phyloP scores from a whole-genome alignment of 2,329 filamentous ascomycete genomes.

The Fusarium nisikadoi region DNA sequence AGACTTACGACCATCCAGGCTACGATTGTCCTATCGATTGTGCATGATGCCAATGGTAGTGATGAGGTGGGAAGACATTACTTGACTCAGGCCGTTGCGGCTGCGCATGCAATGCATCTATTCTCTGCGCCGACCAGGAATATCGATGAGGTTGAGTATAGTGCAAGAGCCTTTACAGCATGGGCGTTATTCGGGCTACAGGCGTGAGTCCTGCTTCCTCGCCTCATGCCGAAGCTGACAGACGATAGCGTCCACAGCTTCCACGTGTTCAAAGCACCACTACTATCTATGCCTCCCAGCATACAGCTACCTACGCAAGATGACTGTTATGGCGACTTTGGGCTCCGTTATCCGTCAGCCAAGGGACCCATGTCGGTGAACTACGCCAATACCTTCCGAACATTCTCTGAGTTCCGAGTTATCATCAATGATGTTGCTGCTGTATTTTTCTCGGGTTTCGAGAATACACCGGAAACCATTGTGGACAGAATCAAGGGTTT shows the following conservation, averaged over 20 bases:
- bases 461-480: fast-evolving
- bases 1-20: background rate
- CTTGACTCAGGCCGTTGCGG: background rate
- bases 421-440: background rate
- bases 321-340: background rate
- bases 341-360: background rate
- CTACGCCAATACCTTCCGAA: background rate
- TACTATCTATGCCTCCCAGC: background rate
- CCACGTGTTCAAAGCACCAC: background rate
- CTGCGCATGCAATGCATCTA: background rate
- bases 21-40: background rate
- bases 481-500: background rate
- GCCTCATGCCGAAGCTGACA: fast-evolving
- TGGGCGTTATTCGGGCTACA: background rate
- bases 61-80: background rate
- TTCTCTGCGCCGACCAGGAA: background rate
- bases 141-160: background rate
- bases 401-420: background rate
- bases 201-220: background rate
- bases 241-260: background rate
- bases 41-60: background rate
- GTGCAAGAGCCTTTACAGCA: background rate
- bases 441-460: background rate
- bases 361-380: background rate
- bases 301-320: background rate